Evolutionary conservation across 164 flowering plant species (phyloP), one percentile per base, ranked within the genome.

Genomic region (Akebia trifoliata): DNA sequence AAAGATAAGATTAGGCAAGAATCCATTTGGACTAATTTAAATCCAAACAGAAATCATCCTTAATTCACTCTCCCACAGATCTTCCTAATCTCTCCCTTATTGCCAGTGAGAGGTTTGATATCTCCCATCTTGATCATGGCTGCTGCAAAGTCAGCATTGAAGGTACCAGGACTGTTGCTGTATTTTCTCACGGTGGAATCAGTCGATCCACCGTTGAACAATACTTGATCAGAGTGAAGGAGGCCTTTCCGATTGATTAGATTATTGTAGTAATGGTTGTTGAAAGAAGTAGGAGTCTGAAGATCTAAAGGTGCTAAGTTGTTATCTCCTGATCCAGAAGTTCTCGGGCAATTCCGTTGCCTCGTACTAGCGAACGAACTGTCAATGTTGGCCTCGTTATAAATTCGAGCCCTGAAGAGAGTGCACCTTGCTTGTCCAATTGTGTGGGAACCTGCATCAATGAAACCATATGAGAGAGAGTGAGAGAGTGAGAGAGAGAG

Each of bases 101-200:
- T 51, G n/a, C 69, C 69, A 12, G 69, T 58, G 35, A 65, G 63
- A 6, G 69, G 69, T 4, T 25, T 65, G 18, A 58, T 58, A 32
- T 65, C 45, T 59, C 69, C 69, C 69, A 65, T 65, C 38, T 58
- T 65, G 40, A 58, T 53, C 69, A 65, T 65, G 28, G 69, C 59
- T 0, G 39, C 53, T 2, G 38, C 59, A 25, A 65, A 65, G 49
- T 65, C 69, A 8, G 54, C 36, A n/a, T 10, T 51, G 42, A 65
- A 65, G 38, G 57, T 29, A 40, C 32, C 21, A 17, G 69, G 63
- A 20, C 44, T 52, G 12, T 25, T 43, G 59, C 12, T 18, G 51
- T 65, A 59, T n/a, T 25, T 24, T 18, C 17, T 59, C 44, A 65
- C 69, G 43, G 14, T 52, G 49, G 69, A 51, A 17, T 58, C 63